Conservation (phyloP, 345 rosid genomes). For the Raphanus raphanistrum region DNA sequence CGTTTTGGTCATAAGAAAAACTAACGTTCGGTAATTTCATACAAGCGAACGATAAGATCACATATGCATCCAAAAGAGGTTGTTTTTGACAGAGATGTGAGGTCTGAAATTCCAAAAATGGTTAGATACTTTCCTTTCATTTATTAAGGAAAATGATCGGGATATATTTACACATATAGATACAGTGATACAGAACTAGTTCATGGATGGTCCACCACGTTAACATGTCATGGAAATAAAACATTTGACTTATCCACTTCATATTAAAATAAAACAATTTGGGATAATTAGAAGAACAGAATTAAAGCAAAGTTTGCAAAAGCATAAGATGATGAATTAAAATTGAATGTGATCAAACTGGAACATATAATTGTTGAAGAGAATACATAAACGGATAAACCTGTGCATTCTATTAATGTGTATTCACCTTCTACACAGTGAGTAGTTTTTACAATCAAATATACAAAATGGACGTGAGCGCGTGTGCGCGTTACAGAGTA, state of each 20-base stretch:
- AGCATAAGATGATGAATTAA: background rate
- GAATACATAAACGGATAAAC: background rate
- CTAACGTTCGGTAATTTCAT: conserved; percentile 12
- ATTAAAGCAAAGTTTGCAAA: background rate
- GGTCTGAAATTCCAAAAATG: conserved; percentile 26
- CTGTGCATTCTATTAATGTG: background rate
- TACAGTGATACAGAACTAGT: background rate
- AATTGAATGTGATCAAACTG: background rate
- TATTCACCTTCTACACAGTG: background rate
- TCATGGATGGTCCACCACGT: conserved; percentile 30
- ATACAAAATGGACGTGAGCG: background rate
- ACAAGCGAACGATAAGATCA: conserved; percentile 2
- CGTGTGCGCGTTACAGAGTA: background rate
- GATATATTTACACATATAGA: background rate
- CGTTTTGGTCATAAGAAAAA: conserved; percentile 24
- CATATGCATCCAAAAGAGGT: conserved; percentile 23
- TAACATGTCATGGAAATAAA: background rate
- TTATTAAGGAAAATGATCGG: background rate
- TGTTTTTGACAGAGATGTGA: conserved; percentile 32
- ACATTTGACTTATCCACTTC: background rate
- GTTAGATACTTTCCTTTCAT: background rate
- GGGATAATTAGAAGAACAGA: background rate
- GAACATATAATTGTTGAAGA: background rate
- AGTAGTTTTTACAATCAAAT: background rate
- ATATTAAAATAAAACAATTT: background rate